Evolutionary conservation across 2,329 filamentous ascomycete genomes (phyloP).

Genomic region (Eutypella sp.): DNA sequence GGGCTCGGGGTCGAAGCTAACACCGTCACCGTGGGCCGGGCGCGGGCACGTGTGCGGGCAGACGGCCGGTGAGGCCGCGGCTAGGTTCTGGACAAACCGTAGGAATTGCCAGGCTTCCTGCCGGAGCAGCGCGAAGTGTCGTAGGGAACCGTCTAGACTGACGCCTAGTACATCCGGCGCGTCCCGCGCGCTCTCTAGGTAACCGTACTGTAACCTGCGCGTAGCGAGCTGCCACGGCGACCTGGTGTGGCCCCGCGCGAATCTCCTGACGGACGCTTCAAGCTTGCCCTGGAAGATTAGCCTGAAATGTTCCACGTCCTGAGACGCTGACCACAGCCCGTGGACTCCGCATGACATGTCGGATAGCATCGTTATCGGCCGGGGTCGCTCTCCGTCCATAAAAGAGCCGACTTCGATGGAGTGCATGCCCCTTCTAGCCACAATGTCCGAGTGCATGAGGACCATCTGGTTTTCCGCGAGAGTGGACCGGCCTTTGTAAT

Average conservation of each 20-base stretch:
- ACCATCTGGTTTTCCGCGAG: constrained; percentile 31
- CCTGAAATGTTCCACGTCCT: constrained; percentile 36
- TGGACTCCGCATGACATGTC: constrained; percentile 42
- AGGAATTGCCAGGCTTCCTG: constrained; percentile 62
- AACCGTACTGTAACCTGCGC: constrained; percentile 34
- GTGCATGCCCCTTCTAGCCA: constrained; percentile 39
- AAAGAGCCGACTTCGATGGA: constrained; percentile 38
- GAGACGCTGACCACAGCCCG: constrained; percentile 47
- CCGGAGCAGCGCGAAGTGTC: constrained; percentile 63
- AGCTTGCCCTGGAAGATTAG: constrained; percentile 53
- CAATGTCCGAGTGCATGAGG: constrained; percentile 41
- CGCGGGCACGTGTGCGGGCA: constrained; percentile 41
- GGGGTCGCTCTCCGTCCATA: constrained; percentile 17
- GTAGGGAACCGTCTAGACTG: constrained; percentile 64
- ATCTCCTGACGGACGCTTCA: constrained; percentile 50
- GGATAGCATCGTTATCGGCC: constrained; percentile 42
- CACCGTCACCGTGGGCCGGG: constrained; percentile 15
- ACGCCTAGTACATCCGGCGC: constrained; percentile 57
- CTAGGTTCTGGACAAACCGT: constrained; percentile 67
- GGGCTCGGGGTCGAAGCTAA: constrained; percentile 33
- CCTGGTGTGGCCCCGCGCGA: constrained; percentile 49
- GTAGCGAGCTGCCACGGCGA: constrained; percentile 42
- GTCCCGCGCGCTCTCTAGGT: constrained; percentile 37
- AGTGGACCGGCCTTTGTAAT: constrained; percentile 35
- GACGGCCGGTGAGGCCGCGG: constrained; percentile 40